phyloP scores from a whole-genome alignment of 2,329 filamentous ascomycete genomes.

The Pseudogymnoascus sp. region DNA sequence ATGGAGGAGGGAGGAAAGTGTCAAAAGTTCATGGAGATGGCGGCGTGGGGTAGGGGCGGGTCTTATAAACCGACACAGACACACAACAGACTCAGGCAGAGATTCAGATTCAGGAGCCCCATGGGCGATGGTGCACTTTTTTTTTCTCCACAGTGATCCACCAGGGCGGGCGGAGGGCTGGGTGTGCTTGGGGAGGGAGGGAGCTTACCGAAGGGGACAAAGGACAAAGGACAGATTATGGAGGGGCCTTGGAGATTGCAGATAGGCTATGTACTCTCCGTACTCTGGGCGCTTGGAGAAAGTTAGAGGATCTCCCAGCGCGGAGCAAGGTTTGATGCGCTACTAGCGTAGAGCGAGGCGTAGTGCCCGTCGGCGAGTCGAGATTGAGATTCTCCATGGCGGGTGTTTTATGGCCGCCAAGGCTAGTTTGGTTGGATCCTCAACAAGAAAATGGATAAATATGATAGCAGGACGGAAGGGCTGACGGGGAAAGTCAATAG shows the following conservation, averaged over 20 bases:
- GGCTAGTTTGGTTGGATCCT: constrained; percentile 4
- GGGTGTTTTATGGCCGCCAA: not conserved
- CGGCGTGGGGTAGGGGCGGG: not conserved
- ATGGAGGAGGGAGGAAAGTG: not conserved
- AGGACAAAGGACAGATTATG: not conserved
- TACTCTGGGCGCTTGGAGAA: not conserved
- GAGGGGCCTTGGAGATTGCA: not conserved
- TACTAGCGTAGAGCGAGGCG: not conserved
- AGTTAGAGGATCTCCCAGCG: not conserved
- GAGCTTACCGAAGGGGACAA: constrained; percentile 1
- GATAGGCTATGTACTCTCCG: not conserved
- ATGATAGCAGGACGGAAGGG: not conserved
- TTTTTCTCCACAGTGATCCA: not conserved
- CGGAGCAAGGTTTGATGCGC: not conserved
- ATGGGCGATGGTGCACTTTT: not conserved
- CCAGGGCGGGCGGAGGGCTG: not conserved
- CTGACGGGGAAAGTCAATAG: too few relatives aligned
- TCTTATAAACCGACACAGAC: not conserved
- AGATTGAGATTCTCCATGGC: constrained; percentile 1
- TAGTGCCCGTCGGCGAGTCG: not conserved
- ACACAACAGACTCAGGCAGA: not conserved
- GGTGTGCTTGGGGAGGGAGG: not conserved
- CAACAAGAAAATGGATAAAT: constrained; percentile 7
- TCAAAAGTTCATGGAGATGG: constrained; percentile 7
- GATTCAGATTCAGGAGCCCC: constrained; percentile 6